Percentiles rank a stretch among this genome's conserved stretches.
Evolutionary conservation across 1,139 yeast species (phyloP).

Genomic region (Dujonia santamariae): DNA sequence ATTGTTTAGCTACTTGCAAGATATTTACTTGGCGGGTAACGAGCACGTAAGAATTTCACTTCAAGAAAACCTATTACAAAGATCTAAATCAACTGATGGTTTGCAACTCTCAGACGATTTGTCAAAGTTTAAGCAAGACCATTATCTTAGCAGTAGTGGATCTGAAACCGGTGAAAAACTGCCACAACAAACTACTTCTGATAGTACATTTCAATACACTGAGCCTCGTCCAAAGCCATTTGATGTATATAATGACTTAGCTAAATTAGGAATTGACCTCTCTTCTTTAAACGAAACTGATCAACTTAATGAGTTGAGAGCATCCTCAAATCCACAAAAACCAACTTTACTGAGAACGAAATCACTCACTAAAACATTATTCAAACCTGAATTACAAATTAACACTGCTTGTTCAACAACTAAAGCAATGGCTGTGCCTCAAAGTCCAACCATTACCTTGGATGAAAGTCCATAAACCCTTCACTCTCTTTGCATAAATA

Average conservation of each 20-base stretch:
- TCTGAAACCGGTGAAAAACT: constrained; percentile 1
- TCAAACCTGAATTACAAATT: constrained; percentile 29
- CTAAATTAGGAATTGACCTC: constrained; percentile 30
- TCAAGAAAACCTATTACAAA: constrained; percentile 40
- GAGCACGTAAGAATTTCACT: constrained; percentile 30
- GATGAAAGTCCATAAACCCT: constrained; percentile 35
- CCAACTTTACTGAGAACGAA: constrained; percentile 15
- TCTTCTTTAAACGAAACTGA: constrained; percentile 20
- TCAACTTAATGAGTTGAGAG: constrained; percentile 20
- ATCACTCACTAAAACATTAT: constrained; percentile 34
- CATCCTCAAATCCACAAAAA: neutral
- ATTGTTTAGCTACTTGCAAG: constrained; percentile 21
- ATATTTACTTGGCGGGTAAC: constrained; percentile 6
- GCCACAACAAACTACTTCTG: constrained; percentile 5
- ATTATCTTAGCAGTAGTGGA: constrained; percentile 17
- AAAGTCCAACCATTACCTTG: constrained; percentile 40
- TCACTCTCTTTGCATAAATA: too few species aligned
- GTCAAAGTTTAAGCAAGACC: constrained; percentile 24
- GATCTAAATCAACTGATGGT: constrained; percentile 38
- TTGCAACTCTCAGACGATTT: constrained; percentile 13
- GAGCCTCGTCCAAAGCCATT: constrained; percentile 42
- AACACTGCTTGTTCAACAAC: constrained; percentile 14
- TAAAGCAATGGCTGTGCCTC: constrained; percentile 15
- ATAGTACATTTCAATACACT: constrained; percentile 18
- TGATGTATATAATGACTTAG: constrained; percentile 25